Conservation (phyloP, 176 grass and related monocot species). For the Calamus simplicifolius region DNA sequence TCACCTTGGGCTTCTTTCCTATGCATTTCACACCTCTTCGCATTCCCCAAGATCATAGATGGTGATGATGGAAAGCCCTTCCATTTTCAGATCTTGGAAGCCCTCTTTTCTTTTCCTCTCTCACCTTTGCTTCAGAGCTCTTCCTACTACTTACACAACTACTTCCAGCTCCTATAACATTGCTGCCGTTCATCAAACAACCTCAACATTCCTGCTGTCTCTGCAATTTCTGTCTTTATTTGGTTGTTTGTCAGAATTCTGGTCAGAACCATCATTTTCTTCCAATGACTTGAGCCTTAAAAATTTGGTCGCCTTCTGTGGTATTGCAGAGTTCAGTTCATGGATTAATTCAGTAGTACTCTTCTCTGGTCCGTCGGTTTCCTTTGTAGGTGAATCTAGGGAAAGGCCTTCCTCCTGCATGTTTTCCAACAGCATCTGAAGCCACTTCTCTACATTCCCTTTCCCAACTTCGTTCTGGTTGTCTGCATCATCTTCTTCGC, state of each 20-base stretch:
- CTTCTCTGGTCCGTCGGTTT: background rate
- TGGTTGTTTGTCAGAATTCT: slow-evolving; percentile 16
- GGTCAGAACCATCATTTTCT: background rate
- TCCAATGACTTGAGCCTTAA: slow-evolving; percentile 1
- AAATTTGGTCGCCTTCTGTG: slow-evolving; percentile 7
- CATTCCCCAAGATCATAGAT: slow-evolving; percentile 69
- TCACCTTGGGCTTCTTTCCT: slow-evolving; percentile 50
- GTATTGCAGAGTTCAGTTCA: background rate
- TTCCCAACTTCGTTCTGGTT: slow-evolving; percentile 48
- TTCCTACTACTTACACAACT: slow-evolving; percentile 26
- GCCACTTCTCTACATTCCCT: slow-evolving; percentile 66
- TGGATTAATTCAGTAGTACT: background rate
- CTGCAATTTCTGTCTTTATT: slow-evolving; percentile 2
- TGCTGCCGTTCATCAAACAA: slow-evolving; percentile 4
- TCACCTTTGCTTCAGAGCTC: slow-evolving; percentile 57
- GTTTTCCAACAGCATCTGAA: slow-evolving; percentile 52
- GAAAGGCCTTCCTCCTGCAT: slow-evolving; percentile 22
- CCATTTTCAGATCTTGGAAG: slow-evolving; percentile 51
- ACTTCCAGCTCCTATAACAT: slow-evolving; percentile 15
- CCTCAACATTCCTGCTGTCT: slow-evolving; percentile 23
- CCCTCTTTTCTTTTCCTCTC: slow-evolving; percentile 38
- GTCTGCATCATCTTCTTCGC: slow-evolving; percentile 34
- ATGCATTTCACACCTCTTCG: slow-evolving; percentile 60
- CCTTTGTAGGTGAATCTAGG: slow-evolving; percentile 17
- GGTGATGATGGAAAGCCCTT: slow-evolving; percentile 85